Percentiles rank a stretch among this genome's conserved stretches.
phyloP scores from a whole-genome alignment of 495 filamentous ascomycete species.

The Lentithecium fluviatile region DNA sequence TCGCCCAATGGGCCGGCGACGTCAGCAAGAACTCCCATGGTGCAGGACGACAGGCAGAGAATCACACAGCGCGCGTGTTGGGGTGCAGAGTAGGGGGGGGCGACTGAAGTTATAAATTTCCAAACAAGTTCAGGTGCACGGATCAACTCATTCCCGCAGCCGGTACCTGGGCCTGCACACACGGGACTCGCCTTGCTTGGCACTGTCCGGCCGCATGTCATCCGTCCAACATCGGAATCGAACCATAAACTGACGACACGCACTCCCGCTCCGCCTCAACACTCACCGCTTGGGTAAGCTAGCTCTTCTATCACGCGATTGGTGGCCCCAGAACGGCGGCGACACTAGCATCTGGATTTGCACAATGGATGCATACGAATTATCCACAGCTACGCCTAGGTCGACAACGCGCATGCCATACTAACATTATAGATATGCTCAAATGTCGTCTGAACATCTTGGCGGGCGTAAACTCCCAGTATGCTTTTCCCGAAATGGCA shows the following conservation, averaged over 20 bases:
- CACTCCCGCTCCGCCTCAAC: not conserved
- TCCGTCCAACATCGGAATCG: no score
- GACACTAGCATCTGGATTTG: not conserved
- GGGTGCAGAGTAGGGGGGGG: not conserved
- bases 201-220: no score
- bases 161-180: no score
- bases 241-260: slow-evolving; percentile 5
- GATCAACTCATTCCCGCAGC: not conserved
- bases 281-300: not conserved
- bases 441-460: not conserved
- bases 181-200: no score
- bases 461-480: not conserved
- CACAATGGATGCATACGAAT: not conserved
- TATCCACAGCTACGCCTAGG: not conserved
- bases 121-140: not conserved
- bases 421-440: not conserved
- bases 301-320: slow-evolving; percentile 1
- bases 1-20: slow-evolving; percentile 33
- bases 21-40: slow-evolving; percentile 31
- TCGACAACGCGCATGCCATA: not conserved
- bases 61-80: slow-evolving; percentile 2
- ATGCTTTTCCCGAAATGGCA: not conserved
- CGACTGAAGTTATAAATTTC: not conserved
- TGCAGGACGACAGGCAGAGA: not conserved
- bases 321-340: not conserved